Percentiles rank a stretch among this genome's conserved stretches.
Evolutionary conservation across 257 asterid species (phyloP).

Genomic region (Nicotiana benthamiana): DNA sequence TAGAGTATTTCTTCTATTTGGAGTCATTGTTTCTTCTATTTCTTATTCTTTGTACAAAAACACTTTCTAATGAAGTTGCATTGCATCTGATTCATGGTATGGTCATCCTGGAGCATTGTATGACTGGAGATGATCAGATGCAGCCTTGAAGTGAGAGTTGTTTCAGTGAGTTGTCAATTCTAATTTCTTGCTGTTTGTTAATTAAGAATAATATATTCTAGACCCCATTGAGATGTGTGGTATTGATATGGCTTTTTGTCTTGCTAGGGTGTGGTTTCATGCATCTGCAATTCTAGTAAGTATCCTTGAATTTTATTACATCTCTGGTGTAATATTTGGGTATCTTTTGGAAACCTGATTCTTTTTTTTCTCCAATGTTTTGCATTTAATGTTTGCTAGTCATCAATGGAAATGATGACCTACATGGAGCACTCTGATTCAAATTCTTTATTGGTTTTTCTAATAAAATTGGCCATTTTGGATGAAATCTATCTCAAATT

Average conservation of each 20-base stretch:
- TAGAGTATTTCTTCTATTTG: neutral
- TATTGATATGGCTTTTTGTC: constrained; percentile 27
- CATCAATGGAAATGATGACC: neutral
- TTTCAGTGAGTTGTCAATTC: constrained; percentile 40
- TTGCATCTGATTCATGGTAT: constrained; percentile 61
- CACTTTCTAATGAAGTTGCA: constrained; percentile 26
- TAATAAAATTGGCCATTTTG: neutral
- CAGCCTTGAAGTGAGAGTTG: constrained; percentile 37
- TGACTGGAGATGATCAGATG: constrained; percentile 53
- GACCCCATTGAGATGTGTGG: constrained; percentile 5
- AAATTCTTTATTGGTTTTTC: neutral
- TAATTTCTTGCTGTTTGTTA: constrained; percentile 7
- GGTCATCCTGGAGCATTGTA: constrained; percentile 65
- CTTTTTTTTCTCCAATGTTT: neutral
- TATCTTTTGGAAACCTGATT: neutral
- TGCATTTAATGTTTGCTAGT: neutral
- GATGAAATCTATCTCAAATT: neutral
- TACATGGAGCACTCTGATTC: neutral
- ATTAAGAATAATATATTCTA: neutral
- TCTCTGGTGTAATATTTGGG: neutral
- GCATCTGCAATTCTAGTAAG: constrained; percentile 36
- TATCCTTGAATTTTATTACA: constrained; percentile 8
- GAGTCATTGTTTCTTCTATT: constrained; percentile 14
- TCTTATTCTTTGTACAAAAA: constrained; percentile 4
- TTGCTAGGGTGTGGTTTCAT: constrained; percentile 36